Evolutionary conservation across 78 protist species (phyloP).

Genomic region (Planoprotostelium fungivorum): DNA sequence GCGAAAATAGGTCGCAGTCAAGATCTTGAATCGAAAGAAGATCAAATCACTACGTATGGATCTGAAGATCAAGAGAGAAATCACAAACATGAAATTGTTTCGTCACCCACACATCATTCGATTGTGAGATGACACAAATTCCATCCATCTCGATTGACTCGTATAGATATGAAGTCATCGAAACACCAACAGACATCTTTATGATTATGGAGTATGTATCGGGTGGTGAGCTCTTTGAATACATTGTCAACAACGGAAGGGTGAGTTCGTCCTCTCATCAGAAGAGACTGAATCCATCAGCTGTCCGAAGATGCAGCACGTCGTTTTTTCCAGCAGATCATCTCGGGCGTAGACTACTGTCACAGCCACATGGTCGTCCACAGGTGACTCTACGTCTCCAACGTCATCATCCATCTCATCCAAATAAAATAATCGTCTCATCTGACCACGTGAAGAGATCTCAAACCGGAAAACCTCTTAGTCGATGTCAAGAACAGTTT

Average conservation of each 20-base stretch:
- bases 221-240: conserved; percentile 99
- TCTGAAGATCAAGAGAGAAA: conserved; percentile 93
- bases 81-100: conserved; percentile 90
- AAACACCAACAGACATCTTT: conserved; percentile 92
- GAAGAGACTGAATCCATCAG: not conserved
- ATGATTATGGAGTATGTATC: conserved; percentile 93
- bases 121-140: conserved; percentile 60
- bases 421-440: not conserved
- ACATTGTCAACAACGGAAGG: conserved; percentile 93
- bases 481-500: conserved; percentile 33
- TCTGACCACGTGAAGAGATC: conserved; percentile 6
- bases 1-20: conserved; percentile 94
- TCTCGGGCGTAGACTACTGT: conserved; percentile 95
- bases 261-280: not conserved
- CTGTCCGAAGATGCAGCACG: conserved; percentile 87
- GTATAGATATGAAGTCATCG: conserved; percentile 89
- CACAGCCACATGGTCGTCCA: conserved; percentile 94
- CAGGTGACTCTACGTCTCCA: conserved; percentile 33
- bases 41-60: conserved; percentile 89
- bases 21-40: conserved; percentile 89
- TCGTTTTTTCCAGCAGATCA: conserved; percentile 95
- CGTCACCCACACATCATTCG: conserved; percentile 97
- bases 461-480: conserved; percentile 61
- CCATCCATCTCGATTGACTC: not conserved
- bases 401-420: conserved; percentile 62